A percentile compares a stretch with the other conserved stretches of the same genome.
phyloP scores from a whole-genome alignment of 2,329 filamentous ascomycete genomes.

The Phyllosticta ampelicida region DNA sequence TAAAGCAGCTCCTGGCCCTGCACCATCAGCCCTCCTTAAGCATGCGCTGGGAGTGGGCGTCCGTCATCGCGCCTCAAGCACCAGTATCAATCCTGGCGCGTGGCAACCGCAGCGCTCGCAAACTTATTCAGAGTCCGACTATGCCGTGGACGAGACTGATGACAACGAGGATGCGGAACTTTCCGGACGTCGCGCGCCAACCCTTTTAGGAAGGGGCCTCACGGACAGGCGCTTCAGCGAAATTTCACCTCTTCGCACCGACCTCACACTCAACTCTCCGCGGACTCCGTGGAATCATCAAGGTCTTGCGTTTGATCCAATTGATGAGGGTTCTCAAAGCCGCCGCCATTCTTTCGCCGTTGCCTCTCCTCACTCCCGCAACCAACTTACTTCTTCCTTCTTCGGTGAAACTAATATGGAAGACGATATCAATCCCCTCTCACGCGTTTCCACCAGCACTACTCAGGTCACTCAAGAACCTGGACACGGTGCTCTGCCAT shows the following conservation, averaged over 20 bases:
- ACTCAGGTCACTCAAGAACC: not conserved
- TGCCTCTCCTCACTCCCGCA: slow-evolving; percentile 14
- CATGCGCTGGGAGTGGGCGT: slow-evolving; percentile 1
- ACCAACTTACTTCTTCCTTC: slow-evolving; percentile 19
- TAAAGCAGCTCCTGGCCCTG: slow-evolving; percentile 6
- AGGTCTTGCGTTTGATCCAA: slow-evolving; percentile 43
- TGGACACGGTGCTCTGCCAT: not conserved
- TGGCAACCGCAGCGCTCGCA: slow-evolving; percentile 13
- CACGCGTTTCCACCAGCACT: not conserved
- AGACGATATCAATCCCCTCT: not conserved
- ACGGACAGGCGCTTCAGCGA: slow-evolving; percentile 10
- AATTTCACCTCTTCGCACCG: slow-evolving; percentile 24
- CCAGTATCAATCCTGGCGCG: slow-evolving; percentile 12
- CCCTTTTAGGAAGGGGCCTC: slow-evolving; percentile 1
- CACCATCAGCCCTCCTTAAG: slow-evolving; percentile 7
- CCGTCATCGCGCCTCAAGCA: slow-evolving; percentile 8
- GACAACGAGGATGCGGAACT: slow-evolving; percentile 33
- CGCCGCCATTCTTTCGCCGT: slow-evolving; percentile 64
- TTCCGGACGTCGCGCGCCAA: not conserved
- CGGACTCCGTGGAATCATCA: slow-evolving; percentile 57
- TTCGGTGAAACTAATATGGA: slow-evolving; percentile 13
- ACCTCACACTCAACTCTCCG: slow-evolving; percentile 19
- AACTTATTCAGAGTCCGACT: slow-evolving; percentile 45
- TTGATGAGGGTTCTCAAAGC: slow-evolving; percentile 55
- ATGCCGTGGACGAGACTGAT: slow-evolving; percentile 61